Base-by-base conservation (phyloP, 2,329 filamentous ascomycete species). In the Aspergillus sp. region DNA sequence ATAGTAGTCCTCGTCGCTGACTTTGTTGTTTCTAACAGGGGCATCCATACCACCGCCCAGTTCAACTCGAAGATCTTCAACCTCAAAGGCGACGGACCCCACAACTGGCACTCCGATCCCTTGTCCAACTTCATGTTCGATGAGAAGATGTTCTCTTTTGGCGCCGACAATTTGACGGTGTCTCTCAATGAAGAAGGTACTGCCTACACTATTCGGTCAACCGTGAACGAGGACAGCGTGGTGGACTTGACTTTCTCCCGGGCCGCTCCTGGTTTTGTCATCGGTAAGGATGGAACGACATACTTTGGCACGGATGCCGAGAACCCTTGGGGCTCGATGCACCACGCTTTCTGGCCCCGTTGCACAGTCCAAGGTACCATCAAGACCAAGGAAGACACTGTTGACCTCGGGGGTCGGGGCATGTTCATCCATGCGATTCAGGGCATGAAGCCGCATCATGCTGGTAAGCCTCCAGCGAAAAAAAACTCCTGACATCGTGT, bases 361-460 rank as follows among this genome's bases (percentile, higher is more conserved):
- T 93, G 88, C 70, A 77, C 75, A 42, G 82, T 85, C 10, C 86
- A 91, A 69, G 93, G 93, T 45, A 87, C 80, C 57, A 89, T 97
- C 67, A 82, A 87, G 54, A 95, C 90, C 51, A 80, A 86, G 60
- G 83, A 88, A 30, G 88, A 89, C 43, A 82, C 86, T 33, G 77
- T 95, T 53, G 85, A 95, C 66, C 83, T 95, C 67, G 85, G 82
- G 62, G 91, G 91, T 49, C 81, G 77, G 53, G 90, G 84, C 27
- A 75, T 94, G 61, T 91, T 90, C 71, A 78, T 85, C 56, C 86
- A 93, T 68, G 90, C 89, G 37, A 74, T 97, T 44, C 93, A 97
- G 74, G 93, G 90, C 67, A 97, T 97, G 91, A 98, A 98, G 79
- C 93, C 93, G 37, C 93, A 98, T 69, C 94, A 98, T 67, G 87